These are phyloP conservation scores for Phialocephala subalpina DNA, from an alignment of 2,329 filamentous ascomycete species.

Conservation along the genomic window DNA sequence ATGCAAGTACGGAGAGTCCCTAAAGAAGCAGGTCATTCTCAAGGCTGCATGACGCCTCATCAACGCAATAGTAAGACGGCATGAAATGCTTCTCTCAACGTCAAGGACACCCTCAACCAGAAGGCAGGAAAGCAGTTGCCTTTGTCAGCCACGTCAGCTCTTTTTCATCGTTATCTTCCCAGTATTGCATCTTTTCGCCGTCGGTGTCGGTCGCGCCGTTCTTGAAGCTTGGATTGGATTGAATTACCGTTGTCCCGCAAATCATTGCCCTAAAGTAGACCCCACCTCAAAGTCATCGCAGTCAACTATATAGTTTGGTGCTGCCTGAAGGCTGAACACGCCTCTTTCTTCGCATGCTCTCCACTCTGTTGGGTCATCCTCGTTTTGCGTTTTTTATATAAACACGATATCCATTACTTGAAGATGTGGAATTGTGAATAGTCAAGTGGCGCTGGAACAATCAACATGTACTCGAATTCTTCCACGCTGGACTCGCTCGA, in stretches of 20 bases:
- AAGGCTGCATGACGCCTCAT: background rate
- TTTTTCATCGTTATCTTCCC: background rate
- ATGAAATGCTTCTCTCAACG: background rate
- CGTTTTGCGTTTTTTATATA: background rate
- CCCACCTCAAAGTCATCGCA: background rate
- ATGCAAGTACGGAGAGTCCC: no score
- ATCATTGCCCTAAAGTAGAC: background rate
- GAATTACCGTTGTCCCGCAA: background rate
- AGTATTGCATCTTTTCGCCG: background rate
- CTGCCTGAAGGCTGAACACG: conserved; percentile 5
- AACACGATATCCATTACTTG: background rate
- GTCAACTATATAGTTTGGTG: background rate
- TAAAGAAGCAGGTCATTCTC: background rate
- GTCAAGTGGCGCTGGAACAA: background rate
- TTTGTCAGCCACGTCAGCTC: conserved; percentile 1
- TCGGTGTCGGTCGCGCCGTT: background rate
- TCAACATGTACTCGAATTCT: conserved; percentile 23
- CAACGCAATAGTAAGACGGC: background rate
- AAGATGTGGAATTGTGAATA: background rate
- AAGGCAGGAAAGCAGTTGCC: background rate
- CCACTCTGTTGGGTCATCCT: background rate
- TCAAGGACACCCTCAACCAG: background rate
- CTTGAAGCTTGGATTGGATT: background rate
- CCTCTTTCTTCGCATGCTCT: background rate
- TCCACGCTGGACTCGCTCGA: conserved; percentile 15